Base-by-base conservation (phyloP, 2,329 filamentous ascomycete genomes). In the Hymenoscyphus fraxineus region DNA sequence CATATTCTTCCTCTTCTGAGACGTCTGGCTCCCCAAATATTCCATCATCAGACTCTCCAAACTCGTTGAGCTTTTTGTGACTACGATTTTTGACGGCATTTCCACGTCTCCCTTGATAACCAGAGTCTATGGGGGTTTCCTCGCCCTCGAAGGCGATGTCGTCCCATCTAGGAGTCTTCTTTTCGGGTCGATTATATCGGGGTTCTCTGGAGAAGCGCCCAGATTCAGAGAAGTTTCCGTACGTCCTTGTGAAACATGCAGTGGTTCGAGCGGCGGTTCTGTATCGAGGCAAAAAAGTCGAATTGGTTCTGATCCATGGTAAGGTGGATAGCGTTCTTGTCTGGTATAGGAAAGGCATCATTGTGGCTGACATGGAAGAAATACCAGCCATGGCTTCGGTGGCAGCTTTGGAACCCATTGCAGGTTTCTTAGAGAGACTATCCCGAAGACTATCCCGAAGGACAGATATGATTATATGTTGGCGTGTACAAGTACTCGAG, bases 281-380 rank as follows among this genome's bases (percentile, higher is more conserved):
- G 19, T 41, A 39, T 31, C 47, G 61, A 54, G 56, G 35, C 19
- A 6, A 27, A n/a, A 27, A 51, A 13, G n/a, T 31, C 7, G 10
- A 41, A 56, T 31, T 57, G n/a, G 58, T 40, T 39, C 47, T 70
- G 44, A 70, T 71, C 39, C 77, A 73, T 68, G 61, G 12, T 40
- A 47, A 55, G 22, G n/a, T 35, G 6, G 67, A 61, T 39, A 89
- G 81, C 0, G 89, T 91, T 65, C 83, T 80, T 5, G 90, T 92
- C 68, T 90, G 88, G 73, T 92, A 92, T 6, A 93, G 80, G 64
- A 92, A 92, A 0, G 88, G 87, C 6, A 84, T 82, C 80, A 85
- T 85, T 27, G 64, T 73, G 67, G 70, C 69, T 27, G 69, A 64
- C n/a, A 70, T 38, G 16, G 55, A 47, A 6, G 55, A 58, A 38